Conservation (phyloP, 1,139 yeast genomes). For the Debaryomycetaceae sp. region DNA sequence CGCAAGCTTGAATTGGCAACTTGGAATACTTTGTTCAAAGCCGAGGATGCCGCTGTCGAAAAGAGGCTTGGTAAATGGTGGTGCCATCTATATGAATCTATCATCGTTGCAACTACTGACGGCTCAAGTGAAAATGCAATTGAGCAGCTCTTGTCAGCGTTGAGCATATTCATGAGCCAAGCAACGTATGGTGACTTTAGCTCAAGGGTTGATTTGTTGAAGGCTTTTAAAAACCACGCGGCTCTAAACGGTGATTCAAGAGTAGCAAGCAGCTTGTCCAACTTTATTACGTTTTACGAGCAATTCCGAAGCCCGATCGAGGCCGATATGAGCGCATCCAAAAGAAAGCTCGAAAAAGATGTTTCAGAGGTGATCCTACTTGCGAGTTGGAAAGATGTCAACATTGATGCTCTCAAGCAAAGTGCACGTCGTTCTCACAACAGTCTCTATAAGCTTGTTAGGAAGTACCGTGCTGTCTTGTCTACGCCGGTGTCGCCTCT, state of each 20-base stretch:
- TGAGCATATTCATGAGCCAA: slow-evolving; percentile 67
- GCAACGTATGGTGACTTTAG: slow-evolving; percentile 66
- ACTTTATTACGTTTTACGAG: slow-evolving; percentile 52
- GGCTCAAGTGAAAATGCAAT: slow-evolving; percentile 16
- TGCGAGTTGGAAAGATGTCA: slow-evolving; percentile 97
- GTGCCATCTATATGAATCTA: slow-evolving; percentile 77
- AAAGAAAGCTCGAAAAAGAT: slow-evolving; percentile 59
- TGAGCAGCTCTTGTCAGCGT: slow-evolving; percentile 47
- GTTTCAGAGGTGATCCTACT: slow-evolving; percentile 73
- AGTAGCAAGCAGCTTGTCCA: slow-evolving; percentile 38
- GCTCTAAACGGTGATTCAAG: slow-evolving; percentile 12
- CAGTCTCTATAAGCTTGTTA: slow-evolving; percentile 68
- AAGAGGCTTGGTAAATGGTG: slow-evolving; percentile 70
- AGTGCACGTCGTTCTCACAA: slow-evolving; percentile 86
- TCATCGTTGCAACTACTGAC: slow-evolving; percentile 38
- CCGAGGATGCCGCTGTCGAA: slow-evolving; percentile 49
- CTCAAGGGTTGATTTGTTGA: slow-evolving; percentile 45
- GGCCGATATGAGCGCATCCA: slow-evolving; percentile 33
- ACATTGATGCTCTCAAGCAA: slow-evolving; percentile 84
- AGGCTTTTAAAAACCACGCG: slow-evolving; percentile 50
- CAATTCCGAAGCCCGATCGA: slow-evolving; percentile 48
- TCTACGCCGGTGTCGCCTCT: slow-evolving; percentile 41
- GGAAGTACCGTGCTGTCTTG: slow-evolving; percentile 66
- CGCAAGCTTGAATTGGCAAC: slow-evolving; percentile 76
- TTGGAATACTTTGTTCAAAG: slow-evolving; percentile 68